Percentiles rank a stretch among this genome's conserved stretches.
Conservation (phyloP, 345 rosid species). For the Isatis tinctoria region DNA sequence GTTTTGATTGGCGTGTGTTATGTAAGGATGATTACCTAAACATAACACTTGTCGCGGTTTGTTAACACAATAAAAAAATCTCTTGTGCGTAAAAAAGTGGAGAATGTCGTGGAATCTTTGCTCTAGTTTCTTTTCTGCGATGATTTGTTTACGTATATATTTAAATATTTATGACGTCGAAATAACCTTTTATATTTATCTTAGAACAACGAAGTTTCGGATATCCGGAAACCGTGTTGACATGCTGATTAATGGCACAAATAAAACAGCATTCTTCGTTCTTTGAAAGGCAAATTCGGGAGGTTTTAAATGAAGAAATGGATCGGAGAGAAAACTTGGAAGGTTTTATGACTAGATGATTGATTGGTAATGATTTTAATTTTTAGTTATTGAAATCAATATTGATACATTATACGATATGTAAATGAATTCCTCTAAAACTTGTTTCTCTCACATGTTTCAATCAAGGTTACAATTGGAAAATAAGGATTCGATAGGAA, state of each 20-base stretch:
- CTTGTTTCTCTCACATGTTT: not conserved
- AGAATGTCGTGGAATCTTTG: slow-evolving; percentile 31
- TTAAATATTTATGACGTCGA: not conserved
- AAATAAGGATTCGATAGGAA: too few relatives aligned
- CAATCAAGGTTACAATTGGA: too few relatives aligned
- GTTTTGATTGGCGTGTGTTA: slow-evolving; percentile 12
- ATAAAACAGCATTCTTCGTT: not conserved
- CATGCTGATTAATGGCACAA: not conserved
- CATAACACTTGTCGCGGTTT: slow-evolving; percentile 21
- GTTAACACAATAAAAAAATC: not conserved
- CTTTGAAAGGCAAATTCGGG: not conserved
- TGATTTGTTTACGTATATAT: not conserved
- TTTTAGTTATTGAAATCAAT: too few relatives aligned
- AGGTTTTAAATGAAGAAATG: not conserved
- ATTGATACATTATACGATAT: too few relatives aligned
- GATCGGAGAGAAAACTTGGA: not conserved
- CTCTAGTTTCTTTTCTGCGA: not conserved
- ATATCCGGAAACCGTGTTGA: not conserved
- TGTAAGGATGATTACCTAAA: slow-evolving; percentile 13
- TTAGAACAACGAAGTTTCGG: not conserved
- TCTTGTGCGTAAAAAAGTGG: not conserved
- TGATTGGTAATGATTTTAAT: too few relatives aligned
- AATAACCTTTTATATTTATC: not conserved
- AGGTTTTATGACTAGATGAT: not conserved
- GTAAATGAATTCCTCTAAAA: too few relatives aligned